A percentile compares a stretch with the other conserved stretches of the same genome.
These are phyloP conservation scores for Fusarium neocosmosporiellum DNA, from an alignment of 2,329 filamentous ascomycete genomes.

Conservation along the genomic window DNA sequence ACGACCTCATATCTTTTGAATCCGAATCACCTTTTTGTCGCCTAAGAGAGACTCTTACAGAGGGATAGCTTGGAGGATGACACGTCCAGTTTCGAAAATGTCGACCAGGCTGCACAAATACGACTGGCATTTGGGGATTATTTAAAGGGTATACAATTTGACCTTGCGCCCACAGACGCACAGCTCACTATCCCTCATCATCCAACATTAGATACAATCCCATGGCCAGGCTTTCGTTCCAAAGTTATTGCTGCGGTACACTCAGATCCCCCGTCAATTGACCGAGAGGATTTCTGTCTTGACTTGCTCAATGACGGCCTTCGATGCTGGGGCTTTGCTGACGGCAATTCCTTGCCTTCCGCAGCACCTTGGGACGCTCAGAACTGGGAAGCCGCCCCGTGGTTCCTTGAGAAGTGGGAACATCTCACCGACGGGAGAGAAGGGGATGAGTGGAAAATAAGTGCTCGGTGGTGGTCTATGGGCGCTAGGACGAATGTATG, in stretches of 20 bases:
- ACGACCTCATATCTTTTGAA: background rate
- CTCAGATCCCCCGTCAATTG: background rate
- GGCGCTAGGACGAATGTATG: background rate
- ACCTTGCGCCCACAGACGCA: background rate
- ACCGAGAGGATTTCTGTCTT: background rate
- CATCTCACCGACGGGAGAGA: slow-evolving; percentile 8
- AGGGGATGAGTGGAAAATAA: slow-evolving; percentile 18
- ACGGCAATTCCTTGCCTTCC: background rate
- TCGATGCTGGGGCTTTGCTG: background rate
- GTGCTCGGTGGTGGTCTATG: slow-evolving; percentile 21
- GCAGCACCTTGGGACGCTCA: slow-evolving; percentile 15
- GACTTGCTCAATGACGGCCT: slow-evolving; percentile 1
- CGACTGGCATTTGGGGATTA: background rate
- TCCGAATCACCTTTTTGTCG: background rate
- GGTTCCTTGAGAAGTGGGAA: slow-evolving; percentile 19
- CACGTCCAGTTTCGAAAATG: background rate
- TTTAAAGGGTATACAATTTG: background rate
- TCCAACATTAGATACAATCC: background rate
- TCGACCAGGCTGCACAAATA: background rate
- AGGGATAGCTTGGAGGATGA: background rate
- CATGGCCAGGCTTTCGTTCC: background rate
- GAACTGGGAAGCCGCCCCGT: slow-evolving; percentile 24
- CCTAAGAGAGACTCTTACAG: background rate
- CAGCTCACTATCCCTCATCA: background rate
- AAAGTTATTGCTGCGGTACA: background rate